Base-by-base conservation (phyloP, 106 monocot genomes). In the Narthecium ossifragum region DNA sequence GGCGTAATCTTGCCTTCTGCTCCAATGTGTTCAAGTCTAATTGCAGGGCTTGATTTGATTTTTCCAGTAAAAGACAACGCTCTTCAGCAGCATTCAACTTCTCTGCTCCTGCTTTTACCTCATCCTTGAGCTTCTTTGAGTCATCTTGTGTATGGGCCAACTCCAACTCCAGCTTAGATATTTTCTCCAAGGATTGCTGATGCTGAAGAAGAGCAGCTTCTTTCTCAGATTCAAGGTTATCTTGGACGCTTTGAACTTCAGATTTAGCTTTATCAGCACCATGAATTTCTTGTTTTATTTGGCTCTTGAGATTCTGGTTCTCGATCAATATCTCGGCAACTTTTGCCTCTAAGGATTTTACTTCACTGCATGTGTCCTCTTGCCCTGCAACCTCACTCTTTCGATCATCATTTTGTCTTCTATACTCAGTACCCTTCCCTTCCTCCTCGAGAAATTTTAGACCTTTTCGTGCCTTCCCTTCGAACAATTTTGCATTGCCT, bases 61-160 rank as follows among this genome's bases (percentile, higher is more conserved):
- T 58, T 58, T 63, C 67, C 46, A 78, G 24, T 17, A 50, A 8
- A 68, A 56, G 31, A 57, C 56, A 66, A 57, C 39, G 61, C 21
- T 80, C 63, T 63, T 80, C 75, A 22, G 63, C 28, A 63, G 55
- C 48, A 6, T 30, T 63, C 4, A 75, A 57, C 27, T 58, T 67
- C n/a, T 28, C 2, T 8, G 37, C 31, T 57, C 54, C 62, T 10
- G 8, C 27, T 34, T 51, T 32, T 61, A 75, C 72, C 13, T 62
- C 82, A 72, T 73, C 75, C 53, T 69, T 66, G 18, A 79, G 53
- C 38, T 69, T 75, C 59, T 63, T 66, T 6, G 79, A 30, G 21
- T 82, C 78, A 57, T 45, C 33, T 58, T 69, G 72, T 28, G 75
- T 55, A 18, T 29, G 51, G 47, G 59, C 58, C 8, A 73, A 58